phyloP scores from a whole-genome alignment of 1,284 basidiomycete genomes.

The Ceratorhiza oryzae-sativae region DNA sequence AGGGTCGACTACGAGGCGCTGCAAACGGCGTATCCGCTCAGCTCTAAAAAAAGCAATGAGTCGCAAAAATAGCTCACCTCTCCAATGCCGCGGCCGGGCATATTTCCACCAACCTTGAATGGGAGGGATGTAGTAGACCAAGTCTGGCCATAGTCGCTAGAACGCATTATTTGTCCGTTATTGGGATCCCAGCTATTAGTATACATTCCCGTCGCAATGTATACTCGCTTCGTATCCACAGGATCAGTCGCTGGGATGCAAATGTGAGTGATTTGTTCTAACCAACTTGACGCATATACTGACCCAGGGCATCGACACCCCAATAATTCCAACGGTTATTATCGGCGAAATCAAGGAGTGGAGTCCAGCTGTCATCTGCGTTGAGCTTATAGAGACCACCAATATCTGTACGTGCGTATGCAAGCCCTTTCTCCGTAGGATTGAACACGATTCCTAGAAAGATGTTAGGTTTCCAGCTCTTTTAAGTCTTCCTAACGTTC shows the following conservation, averaged over 20 bases:
- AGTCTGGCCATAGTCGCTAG: conserved; percentile 63
- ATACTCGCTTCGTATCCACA: conserved; percentile 58
- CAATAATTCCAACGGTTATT: conserved; percentile 64
- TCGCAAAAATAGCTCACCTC: conserved; percentile 46
- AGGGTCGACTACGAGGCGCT: conserved; percentile 70
- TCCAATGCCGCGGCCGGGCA: conserved; percentile 67
- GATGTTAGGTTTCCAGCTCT: background rate
- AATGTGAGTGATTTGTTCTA: background rate
- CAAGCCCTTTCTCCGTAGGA: conserved; percentile 62
- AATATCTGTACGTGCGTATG: conserved; percentile 45
- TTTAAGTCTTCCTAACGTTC: background rate
- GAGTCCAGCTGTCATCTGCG: conserved; percentile 55
- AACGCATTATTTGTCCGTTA: conserved; percentile 69
- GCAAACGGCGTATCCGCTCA: background rate
- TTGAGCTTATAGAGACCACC: conserved; percentile 67
- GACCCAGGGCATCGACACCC: conserved; percentile 63
- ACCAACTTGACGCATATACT: background rate
- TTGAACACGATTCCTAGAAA: conserved; percentile 64
- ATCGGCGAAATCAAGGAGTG: conserved; percentile 62
- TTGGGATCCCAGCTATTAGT: conserved; percentile 71
- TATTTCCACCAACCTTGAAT: conserved; percentile 68
- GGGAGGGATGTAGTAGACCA: conserved; percentile 61
- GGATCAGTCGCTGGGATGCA: conserved; percentile 64
- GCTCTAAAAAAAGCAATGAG: too few species aligned
- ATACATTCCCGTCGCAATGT: conserved; percentile 63